Evolutionary conservation across 352 stramenopile species (phyloP).

Genomic region (Vaucheria bursata): DNA sequence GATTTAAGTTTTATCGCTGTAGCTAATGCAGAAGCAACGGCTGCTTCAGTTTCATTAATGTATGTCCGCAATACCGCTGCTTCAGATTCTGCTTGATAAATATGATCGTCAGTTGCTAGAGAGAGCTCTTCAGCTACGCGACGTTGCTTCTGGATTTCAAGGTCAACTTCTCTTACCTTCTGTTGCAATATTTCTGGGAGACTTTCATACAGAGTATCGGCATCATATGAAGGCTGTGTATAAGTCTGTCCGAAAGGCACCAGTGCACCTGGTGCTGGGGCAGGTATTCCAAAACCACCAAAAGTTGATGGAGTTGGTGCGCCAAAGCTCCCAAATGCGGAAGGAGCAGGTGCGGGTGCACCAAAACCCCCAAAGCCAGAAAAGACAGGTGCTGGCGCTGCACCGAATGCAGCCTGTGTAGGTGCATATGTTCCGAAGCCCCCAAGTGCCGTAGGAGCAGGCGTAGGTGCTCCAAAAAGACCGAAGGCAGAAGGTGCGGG

Average conservation of each 20-base stretch:
- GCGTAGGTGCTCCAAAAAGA: slow-evolving; percentile 17
- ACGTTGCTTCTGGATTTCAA: slow-evolving; percentile 36
- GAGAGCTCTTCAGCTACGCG: slow-evolving; percentile 27
- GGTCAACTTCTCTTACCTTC: slow-evolving; percentile 14
- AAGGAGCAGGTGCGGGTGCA: slow-evolving; percentile 12
- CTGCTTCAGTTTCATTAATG: slow-evolving; percentile 23
- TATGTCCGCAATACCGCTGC: slow-evolving; percentile 22
- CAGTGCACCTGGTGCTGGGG: background rate
- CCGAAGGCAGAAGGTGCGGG: slow-evolving; percentile 11
- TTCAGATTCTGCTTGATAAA: slow-evolving; percentile 16
- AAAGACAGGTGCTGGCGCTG: slow-evolving; percentile 12
- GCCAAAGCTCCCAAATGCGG: background rate
- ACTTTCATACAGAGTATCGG: slow-evolving; percentile 30
- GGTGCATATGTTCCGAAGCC: slow-evolving; percentile 17
- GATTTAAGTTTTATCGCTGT: slow-evolving; percentile 17
- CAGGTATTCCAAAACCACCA: background rate
- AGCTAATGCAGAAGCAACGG: background rate
- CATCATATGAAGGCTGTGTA: slow-evolving; percentile 5
- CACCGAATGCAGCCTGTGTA: background rate
- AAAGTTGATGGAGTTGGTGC: background rate
- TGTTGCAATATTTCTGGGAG: slow-evolving; percentile 20
- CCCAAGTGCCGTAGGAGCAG: slow-evolving; percentile 2
- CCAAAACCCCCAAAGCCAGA: background rate
- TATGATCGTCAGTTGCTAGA: slow-evolving; percentile 12
- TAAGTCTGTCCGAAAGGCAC: background rate